A percentile compares a stretch with the other conserved stretches of the same genome.
These are phyloP conservation scores for Coemansia sp. DNA, from an alignment of 192 early-diverging fungal genomes.

Conservation along the genomic window DNA sequence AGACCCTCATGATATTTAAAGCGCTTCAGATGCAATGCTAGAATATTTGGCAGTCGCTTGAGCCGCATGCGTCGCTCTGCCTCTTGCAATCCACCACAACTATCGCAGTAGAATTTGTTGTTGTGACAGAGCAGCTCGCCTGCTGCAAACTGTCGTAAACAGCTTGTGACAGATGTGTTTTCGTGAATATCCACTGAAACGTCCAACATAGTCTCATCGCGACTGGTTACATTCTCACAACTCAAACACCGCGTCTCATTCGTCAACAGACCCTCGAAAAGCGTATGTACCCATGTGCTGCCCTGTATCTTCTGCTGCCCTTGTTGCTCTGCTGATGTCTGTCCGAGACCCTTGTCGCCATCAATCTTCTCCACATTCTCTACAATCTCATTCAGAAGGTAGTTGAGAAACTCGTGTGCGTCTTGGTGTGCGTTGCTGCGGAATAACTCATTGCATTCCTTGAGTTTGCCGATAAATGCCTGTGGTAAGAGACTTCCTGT, in stretches of 20 bases:
- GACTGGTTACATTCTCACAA: conserved; percentile 91
- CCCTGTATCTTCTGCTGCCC: conserved; percentile 23
- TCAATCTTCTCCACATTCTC: conserved; percentile 76
- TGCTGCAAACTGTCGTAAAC: conserved; percentile 93
- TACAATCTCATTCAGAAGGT: conserved; percentile 84
- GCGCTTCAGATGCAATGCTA: conserved; percentile 93
- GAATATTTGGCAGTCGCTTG: conserved; percentile 86
- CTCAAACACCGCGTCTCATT: conserved; percentile 97
- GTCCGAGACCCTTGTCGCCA: conserved; percentile 48
- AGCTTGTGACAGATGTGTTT: conserved; percentile 90
- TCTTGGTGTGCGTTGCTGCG: conserved; percentile 95
- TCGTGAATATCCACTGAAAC: conserved; percentile 96
- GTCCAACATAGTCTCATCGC: conserved; percentile 94
- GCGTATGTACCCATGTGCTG: conserved; percentile 86
- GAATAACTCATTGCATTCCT: conserved; percentile 93
- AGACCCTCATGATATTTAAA: conserved; percentile 97
- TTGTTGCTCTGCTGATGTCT: conserved; percentile 28
- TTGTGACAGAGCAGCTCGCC: conserved; percentile 93
- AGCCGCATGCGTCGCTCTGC: conserved; percentile 98
- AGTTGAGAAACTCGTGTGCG: conserved; percentile 98
- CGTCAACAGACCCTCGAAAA: conserved; percentile 92
- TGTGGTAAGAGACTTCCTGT: conserved; percentile 81
- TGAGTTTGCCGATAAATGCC: conserved; percentile 84
- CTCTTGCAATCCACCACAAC: conserved; percentile 91
- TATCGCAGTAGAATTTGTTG: conserved; percentile 98